Percentiles rank a stretch among this genome's conserved stretches.
These are phyloP conservation scores for Yamadazyma dushanensis DNA, from an alignment of 1,139 yeast species.

Conservation along the genomic window DNA sequence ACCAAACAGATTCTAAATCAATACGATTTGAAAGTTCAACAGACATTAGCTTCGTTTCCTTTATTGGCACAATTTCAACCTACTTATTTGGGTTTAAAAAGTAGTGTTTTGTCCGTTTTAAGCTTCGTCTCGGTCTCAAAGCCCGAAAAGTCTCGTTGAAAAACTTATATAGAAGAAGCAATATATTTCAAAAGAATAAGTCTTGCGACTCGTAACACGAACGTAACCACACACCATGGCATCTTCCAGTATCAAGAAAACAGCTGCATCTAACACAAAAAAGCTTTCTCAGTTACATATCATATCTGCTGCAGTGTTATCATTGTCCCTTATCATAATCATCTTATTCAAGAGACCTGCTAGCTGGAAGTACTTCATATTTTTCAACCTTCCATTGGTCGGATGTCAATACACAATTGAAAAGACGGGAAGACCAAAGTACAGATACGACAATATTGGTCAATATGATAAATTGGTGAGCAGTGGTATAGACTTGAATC, in stretches of 20 bases:
- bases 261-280: slow-evolving; percentile 57
- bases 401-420: slow-evolving; percentile 60
- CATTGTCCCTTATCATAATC: slow-evolving; percentile 29
- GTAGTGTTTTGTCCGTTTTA: slow-evolving; percentile 1
- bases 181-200: background rate
- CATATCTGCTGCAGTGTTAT: slow-evolving; percentile 45
- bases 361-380: slow-evolving; percentile 49
- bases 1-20: slow-evolving; percentile 40
- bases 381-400: slow-evolving; percentile 59
- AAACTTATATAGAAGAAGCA: background rate
- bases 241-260: slow-evolving; percentile 60
- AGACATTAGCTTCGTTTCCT: slow-evolving; percentile 25
- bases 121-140: background rate
- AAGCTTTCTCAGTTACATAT: slow-evolving; percentile 57
- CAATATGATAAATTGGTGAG: slow-evolving; percentile 37
- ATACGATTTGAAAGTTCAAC: slow-evolving; percentile 37
- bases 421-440: slow-evolving; percentile 64
- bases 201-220: too few species aligned
- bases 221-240: too few species aligned
- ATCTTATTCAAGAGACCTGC: slow-evolving; percentile 55
- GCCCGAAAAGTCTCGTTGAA: slow-evolving; percentile 1
- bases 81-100: slow-evolving; percentile 9
- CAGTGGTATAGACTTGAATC: slow-evolving; percentile 67
- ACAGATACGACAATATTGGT: slow-evolving; percentile 37
- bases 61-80: slow-evolving; percentile 21